A percentile compares a stretch with the other conserved stretches of the same genome.
phyloP scores from a whole-genome alignment of 2,329 filamentous ascomycete species.

The Trichoderma brevicompactum region DNA sequence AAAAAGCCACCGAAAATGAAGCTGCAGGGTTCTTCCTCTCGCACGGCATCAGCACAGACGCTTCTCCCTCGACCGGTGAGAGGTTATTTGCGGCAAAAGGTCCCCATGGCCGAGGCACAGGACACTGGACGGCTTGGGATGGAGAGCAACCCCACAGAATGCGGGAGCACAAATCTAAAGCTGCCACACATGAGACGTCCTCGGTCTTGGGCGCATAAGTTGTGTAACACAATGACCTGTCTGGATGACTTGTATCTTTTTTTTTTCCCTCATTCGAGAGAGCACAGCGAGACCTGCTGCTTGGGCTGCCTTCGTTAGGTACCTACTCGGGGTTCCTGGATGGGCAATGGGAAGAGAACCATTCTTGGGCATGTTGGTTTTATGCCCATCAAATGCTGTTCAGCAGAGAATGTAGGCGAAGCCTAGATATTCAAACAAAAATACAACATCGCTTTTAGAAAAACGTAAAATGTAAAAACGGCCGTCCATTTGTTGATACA shows the following conservation, averaged over 20 bases:
- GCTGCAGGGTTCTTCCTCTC: not conserved
- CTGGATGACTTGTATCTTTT: not conserved
- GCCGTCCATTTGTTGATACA: not conserved
- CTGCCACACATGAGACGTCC: constrained; percentile 4
- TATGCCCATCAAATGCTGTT: too few relatives aligned
- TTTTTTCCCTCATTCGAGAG: not conserved
- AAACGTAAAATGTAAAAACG: not conserved
- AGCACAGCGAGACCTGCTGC: too few relatives aligned
- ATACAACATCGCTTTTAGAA: not conserved
- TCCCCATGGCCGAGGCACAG: not conserved
- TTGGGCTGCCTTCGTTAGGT: too few relatives aligned
- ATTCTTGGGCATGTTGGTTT: too few relatives aligned
- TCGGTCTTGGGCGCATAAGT: constrained; percentile 16
- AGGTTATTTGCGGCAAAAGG: not conserved
- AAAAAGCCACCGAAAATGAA: too few relatives aligned
- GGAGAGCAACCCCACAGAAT: constrained; percentile 8
- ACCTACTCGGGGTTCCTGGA: too few relatives aligned
- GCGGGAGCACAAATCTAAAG: constrained; percentile 12
- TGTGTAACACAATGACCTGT: constrained; percentile 15
- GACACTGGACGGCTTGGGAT: not conserved
- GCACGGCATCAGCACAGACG: not conserved
- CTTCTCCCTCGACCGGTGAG: too few relatives aligned
- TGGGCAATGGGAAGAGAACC: too few relatives aligned
- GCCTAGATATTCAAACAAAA: too few relatives aligned
- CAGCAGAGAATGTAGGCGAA: too few relatives aligned